Evolutionary conservation across 176 grass and related monocot genomes (phyloP).

Genomic region (Pharus latifolius): DNA sequence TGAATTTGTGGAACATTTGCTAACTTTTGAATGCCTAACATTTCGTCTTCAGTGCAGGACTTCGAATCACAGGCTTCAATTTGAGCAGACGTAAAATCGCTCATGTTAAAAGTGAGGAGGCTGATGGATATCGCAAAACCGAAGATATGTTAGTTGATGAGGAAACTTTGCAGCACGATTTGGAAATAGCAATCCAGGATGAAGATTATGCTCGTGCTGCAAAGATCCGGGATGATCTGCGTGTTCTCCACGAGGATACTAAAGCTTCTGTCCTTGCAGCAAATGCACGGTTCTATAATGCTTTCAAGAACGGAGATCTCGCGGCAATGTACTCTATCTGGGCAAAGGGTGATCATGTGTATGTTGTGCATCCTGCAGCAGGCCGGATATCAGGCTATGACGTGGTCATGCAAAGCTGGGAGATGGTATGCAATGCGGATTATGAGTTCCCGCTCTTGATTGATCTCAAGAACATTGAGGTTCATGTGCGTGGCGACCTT

Average conservation of each 20-base stretch:
- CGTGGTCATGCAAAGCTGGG: conserved; percentile 77
- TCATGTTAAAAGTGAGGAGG: conserved; percentile 52
- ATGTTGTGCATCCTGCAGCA: conserved; percentile 63
- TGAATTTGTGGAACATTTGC: neutral
- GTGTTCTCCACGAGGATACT: conserved; percentile 58
- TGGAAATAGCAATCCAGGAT: conserved; percentile 62
- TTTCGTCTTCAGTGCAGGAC: conserved; percentile 52
- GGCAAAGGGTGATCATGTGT: conserved; percentile 68
- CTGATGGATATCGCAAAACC: conserved; percentile 51
- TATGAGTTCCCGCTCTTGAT: conserved; percentile 66
- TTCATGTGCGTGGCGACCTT: conserved; percentile 43
- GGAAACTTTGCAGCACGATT: conserved; percentile 55
- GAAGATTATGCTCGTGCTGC: conserved; percentile 83
- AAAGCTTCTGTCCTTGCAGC: conserved; percentile 59
- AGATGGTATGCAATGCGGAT: conserved; percentile 52
- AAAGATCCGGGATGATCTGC: conserved; percentile 62
- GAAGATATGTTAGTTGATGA: conserved; percentile 50
- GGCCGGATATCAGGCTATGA: conserved; percentile 62
- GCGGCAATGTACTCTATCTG: conserved; percentile 53
- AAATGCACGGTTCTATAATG: conserved; percentile 60
- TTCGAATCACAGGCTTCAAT: conserved; percentile 25
- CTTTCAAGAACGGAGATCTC: conserved; percentile 69
- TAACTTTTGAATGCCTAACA: conserved; percentile 12
- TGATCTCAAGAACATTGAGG: conserved; percentile 64
- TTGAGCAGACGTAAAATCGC: neutral